These are phyloP conservation scores for Hymenoscyphus scutula DNA, from an alignment of 2,329 filamentous ascomycete genomes.

Conservation along the genomic window DNA sequence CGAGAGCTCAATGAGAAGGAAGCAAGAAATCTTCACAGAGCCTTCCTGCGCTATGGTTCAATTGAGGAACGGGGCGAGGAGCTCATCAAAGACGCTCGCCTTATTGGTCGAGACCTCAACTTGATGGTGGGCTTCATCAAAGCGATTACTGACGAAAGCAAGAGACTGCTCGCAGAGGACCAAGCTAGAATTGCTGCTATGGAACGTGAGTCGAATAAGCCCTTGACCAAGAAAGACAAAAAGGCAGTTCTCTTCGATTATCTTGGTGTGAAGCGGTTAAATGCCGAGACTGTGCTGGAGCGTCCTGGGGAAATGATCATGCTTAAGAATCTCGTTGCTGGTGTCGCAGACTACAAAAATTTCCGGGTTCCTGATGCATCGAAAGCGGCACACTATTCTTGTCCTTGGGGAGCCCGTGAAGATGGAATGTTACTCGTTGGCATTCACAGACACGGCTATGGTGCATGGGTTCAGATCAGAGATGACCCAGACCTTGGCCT, in stretches of 20 bases:
- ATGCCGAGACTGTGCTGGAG: conserved; percentile 92
- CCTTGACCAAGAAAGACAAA: conserved; percentile 91
- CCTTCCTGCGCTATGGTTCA: conserved; percentile 86
- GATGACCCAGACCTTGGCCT: conserved; percentile 87
- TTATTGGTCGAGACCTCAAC: conserved; percentile 78
- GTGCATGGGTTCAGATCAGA: conserved; percentile 90
- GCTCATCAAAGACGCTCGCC: conserved; percentile 80
- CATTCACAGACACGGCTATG: conserved; percentile 90
- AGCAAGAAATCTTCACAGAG: conserved; percentile 84
- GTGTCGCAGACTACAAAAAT: conserved; percentile 65
- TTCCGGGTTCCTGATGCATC: conserved; percentile 90
- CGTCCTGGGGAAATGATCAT: conserved; percentile 86
- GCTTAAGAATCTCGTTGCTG: conserved; percentile 70
- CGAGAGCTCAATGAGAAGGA: conserved; percentile 92
- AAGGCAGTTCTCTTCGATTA: conserved; percentile 97
- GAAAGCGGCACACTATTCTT: conserved; percentile 88
- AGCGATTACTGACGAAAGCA: conserved; percentile 65
- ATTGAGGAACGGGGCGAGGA: conserved; percentile 87
- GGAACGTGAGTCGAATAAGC: conserved; percentile 72
- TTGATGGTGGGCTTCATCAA: conserved; percentile 72
- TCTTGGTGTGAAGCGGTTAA: conserved; percentile 88
- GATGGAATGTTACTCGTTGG: conserved; percentile 97
- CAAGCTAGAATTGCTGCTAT: conserved; percentile 57
- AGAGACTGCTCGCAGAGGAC: conserved; percentile 74
- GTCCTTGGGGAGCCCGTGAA: conserved; percentile 87